Base-by-base conservation (phyloP, 1,139 yeast species). In the Sugiyamaella neomexicana region DNA sequence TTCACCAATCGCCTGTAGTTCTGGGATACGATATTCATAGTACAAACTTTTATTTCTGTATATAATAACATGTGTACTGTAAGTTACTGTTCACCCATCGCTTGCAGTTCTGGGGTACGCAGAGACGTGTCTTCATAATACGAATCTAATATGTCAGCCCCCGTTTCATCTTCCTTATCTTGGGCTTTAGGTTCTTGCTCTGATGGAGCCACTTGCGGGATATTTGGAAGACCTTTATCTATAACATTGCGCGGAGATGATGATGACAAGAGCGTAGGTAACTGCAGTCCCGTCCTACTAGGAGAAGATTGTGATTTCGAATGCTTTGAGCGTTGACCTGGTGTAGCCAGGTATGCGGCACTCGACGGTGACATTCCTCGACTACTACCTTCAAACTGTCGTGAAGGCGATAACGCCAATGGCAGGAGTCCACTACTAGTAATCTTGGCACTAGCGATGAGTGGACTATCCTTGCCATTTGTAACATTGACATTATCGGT, bases 321-420 rank as follows among this genome's bases (percentile, higher is more conserved):
- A 46, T 57, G 60, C 12, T 55, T 50, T 10, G 54, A 52, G 13
- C 38, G 39, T 12, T 34, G 47, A 6, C 51, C 44, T 4, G 55
- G 57, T 9, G 27, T 43, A 5, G 47, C 40, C 39, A 50, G 34
- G 32, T 39, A 37, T n/a, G n/a, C n/a, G 17, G 50, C 20, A 15
- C 40, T 20, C 7, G 49, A 34, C n/a, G 36, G 40, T 16, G 50
- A 36, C 36, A 10, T 9, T 9, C 42, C 34, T 9, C 6, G 17
- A n/a, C 2, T 8, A 6, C 29, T 34, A 23, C 25, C 25, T 20
- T 45, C 49, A 9, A 34, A 29, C 41, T 43, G 54, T 34, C 55
- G 52, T 7, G 63, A 56, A 4, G 65, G 67, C 2, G 66, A 62
- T 16, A 64, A 51, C 4, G 66, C 55, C 51, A 63, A 47, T 2